phyloP scores from a whole-genome alignment of 2,329 filamentous ascomycete genomes.

The Ophiocordyceps camponoti-saundersi region DNA sequence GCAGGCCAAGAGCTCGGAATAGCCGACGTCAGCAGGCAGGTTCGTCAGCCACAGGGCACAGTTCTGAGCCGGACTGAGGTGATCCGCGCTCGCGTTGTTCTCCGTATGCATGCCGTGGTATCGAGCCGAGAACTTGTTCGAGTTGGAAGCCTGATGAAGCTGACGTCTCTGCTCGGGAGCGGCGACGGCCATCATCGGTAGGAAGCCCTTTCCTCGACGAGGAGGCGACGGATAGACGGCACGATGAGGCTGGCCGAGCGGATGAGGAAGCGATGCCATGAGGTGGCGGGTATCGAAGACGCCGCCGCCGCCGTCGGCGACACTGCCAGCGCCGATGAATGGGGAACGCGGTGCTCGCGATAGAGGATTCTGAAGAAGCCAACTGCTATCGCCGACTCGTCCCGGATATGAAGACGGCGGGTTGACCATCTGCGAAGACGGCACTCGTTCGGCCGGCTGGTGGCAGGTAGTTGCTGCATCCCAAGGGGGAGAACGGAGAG shows the following conservation, averaged over 20 bases:
- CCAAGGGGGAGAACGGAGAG: too few relatives aligned
- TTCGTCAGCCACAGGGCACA: constrained; percentile 36
- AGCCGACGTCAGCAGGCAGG: constrained; percentile 24
- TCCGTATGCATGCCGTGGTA: constrained; percentile 19
- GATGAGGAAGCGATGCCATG: neutral
- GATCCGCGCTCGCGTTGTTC: constrained; percentile 16
- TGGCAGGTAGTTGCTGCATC: neutral
- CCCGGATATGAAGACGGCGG: too few relatives aligned
- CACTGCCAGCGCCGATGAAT: too few relatives aligned
- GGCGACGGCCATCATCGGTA: constrained; percentile 9
- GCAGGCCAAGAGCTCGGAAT: constrained; percentile 23
- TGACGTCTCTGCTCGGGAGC: constrained; percentile 4
- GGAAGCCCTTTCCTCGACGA: constrained; percentile 1
- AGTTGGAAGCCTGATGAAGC: neutral
- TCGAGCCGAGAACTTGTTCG: constrained; percentile 13
- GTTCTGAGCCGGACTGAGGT: constrained; percentile 19
- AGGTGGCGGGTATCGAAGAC: neutral
- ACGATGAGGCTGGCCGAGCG: too few relatives aligned
- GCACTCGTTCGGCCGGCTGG: neutral
- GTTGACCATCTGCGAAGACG: too few relatives aligned
- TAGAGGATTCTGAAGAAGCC: neutral
- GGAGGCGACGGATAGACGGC: neutral
- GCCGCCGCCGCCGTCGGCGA: too few relatives aligned
- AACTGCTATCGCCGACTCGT: too few relatives aligned
- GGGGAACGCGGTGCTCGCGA: too few relatives aligned